Percentiles rank a stretch among this genome's conserved stretches.
Conservation (phyloP, 164 flowering plant species). For the Chimonanthus praecox region DNA sequence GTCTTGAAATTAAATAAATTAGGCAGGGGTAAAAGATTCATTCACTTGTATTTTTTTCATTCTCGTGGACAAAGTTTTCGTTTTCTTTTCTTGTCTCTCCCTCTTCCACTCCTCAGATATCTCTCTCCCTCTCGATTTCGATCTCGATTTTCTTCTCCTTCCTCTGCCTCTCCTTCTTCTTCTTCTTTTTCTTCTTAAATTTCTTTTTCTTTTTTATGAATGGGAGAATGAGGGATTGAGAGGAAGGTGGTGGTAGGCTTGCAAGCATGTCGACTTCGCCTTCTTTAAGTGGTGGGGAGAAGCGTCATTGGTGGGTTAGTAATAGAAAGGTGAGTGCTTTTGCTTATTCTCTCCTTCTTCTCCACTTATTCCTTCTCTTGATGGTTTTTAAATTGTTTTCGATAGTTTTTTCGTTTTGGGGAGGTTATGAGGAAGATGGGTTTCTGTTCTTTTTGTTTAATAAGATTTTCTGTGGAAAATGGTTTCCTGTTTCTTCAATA, state of each 20-base stretch:
- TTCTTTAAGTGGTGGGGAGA: conserved; percentile 41
- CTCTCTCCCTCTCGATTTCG: conserved; percentile 11
- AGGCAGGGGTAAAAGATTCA: too few species aligned
- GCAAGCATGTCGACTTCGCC: conserved; percentile 41
- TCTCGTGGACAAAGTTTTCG: too few species aligned
- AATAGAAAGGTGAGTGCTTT: conserved; percentile 56
- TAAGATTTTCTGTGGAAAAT: background rate
- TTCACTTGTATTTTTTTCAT: too few species aligned
- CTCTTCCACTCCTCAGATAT: background rate
- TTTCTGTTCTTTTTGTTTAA: background rate
- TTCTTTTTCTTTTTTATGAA: background rate
- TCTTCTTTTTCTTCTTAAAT: conserved; percentile 2
- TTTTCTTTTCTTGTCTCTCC: background rate
- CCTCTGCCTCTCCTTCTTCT: conserved; percentile 9
- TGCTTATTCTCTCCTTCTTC: background rate
- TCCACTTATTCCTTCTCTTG: too few species aligned
- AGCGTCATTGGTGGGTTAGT: conserved; percentile 93
- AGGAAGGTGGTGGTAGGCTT: conserved; percentile 8
- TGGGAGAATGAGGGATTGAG: background rate
- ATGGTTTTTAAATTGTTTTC: too few species aligned
- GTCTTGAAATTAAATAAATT: too few species aligned
- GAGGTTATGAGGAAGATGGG: too few species aligned
- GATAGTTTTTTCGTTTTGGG: background rate
- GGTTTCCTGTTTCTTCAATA: background rate
- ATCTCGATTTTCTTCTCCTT: conserved; percentile 5